phyloP scores from a whole-genome alignment of 225 moss, liverwort and hornwort species.

The Antitrichia curtipendula region DNA sequence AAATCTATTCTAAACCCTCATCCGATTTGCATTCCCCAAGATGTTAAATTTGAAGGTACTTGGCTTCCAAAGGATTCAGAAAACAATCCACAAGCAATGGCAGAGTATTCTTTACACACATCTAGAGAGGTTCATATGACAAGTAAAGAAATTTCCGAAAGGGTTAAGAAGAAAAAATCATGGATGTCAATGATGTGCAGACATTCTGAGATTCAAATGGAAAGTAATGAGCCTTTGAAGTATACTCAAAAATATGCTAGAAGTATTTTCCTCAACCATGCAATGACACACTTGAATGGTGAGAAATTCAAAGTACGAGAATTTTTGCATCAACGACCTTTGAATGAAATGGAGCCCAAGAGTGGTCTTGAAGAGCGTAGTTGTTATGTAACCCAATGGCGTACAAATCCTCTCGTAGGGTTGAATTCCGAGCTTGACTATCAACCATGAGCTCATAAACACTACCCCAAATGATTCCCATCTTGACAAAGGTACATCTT shows the following conservation, averaged over 20 bases:
- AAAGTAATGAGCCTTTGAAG: neutral
- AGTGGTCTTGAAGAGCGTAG: neutral
- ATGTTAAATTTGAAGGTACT: neutral
- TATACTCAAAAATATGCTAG: neutral
- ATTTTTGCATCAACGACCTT: neutral
- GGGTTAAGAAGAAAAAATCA: neutral
- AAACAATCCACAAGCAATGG: neutral
- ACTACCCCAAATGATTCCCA: neutral
- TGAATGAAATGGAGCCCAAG: neutral
- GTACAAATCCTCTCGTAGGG: neutral
- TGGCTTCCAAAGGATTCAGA: neutral
- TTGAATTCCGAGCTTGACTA: neutral
- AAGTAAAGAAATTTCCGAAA: too few species aligned
- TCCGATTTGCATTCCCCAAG: neutral
- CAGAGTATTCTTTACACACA: neutral
- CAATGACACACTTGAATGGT: neutral
- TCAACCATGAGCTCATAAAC: neutral
- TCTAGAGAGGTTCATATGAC: neutral
- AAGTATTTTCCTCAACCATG: neutral
- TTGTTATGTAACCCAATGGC: neutral
- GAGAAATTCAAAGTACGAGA: neutral
- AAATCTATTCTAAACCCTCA: fast-evolving
- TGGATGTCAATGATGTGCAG: too few species aligned
- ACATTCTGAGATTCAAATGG: too few species aligned
- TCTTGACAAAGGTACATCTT: neutral